Evolutionary conservation across 148 eudicot genomes (phyloP).

Genomic region (Rhododendron vialii): DNA sequence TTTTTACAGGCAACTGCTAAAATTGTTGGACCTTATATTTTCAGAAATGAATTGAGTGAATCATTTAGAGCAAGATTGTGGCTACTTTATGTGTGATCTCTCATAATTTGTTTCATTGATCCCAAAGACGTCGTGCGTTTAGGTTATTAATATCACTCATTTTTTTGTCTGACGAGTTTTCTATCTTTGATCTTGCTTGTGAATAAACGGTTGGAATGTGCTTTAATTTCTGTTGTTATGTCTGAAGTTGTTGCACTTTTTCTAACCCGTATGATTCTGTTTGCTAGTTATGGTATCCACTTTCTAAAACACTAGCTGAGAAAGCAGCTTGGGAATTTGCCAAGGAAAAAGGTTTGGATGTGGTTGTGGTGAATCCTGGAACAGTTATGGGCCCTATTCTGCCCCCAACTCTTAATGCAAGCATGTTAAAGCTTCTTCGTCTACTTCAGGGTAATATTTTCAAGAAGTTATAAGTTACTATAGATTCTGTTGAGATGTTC

Average conservation of each 20-base stretch:
- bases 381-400: slow-evolving; percentile 81
- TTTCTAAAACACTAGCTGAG: slow-evolving; percentile 79
- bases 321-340: slow-evolving; percentile 90
- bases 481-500: background rate
- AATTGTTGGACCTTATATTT: background rate
- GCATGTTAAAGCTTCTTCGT: slow-evolving; percentile 76
- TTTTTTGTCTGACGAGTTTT: background rate
- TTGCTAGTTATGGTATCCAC: slow-evolving; percentile 73
- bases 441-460: slow-evolving; percentile 65
- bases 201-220: too few relatives aligned
- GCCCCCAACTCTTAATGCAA: slow-evolving; percentile 75
- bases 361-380: slow-evolving; percentile 90
- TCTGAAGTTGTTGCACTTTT: background rate
- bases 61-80: background rate
- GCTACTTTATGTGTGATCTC: background rate
- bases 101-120: background rate
- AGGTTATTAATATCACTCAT: background rate
- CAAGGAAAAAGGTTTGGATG: slow-evolving; percentile 60
- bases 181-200: background rate
- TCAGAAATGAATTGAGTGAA: background rate
- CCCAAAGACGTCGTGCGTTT: background rate
- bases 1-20: background rate
- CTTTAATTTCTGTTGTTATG: background rate
- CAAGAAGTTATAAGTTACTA: background rate
- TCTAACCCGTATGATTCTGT: background rate